Conservation (phyloP, 192 early-diverging fungal genomes). For the Coemansia sp. region DNA sequence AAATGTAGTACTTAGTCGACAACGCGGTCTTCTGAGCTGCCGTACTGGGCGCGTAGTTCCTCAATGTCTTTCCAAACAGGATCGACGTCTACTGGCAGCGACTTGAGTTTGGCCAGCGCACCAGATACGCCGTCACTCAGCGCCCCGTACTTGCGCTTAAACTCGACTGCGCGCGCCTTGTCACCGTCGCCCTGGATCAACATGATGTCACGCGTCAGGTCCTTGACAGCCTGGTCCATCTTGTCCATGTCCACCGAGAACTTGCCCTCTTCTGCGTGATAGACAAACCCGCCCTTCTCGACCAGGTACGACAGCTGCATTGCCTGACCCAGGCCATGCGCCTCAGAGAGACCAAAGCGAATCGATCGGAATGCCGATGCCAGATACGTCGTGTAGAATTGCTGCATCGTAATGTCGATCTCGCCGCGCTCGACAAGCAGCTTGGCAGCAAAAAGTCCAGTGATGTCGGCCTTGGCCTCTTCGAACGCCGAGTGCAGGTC, state of each 20-base stretch:
- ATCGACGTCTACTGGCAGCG: conserved; percentile 49
- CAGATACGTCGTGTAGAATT: conserved; percentile 71
- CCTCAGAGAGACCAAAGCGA: conserved; percentile 67
- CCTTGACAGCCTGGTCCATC: conserved; percentile 55
- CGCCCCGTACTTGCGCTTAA: conserved; percentile 55
- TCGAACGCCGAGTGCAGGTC: conserved; percentile 72
- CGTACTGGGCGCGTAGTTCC: conserved; percentile 7
- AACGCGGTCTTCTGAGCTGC: too few species aligned
- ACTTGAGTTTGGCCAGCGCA: conserved; percentile 54
- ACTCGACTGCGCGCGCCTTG: conserved; percentile 56
- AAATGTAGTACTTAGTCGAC: too few species aligned
- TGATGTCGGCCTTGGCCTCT: conserved; percentile 76
- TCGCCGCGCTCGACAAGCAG: conserved; percentile 58
- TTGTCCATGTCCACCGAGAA: conserved; percentile 61
- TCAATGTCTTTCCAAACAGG: conserved; percentile 43
- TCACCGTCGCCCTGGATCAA: conserved; percentile 70
- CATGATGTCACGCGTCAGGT: conserved; percentile 62
- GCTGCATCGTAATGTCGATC: conserved; percentile 55
- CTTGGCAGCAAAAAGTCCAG: conserved; percentile 59
- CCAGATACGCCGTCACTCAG: conserved; percentile 50
- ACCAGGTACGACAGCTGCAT: conserved; percentile 67
- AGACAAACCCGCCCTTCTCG: conserved; percentile 63
- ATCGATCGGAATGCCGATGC: conserved; percentile 70
- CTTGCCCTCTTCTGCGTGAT: conserved; percentile 25
- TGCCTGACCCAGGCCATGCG: conserved; percentile 68